These are phyloP conservation scores for Mentha longifolia DNA, from an alignment of 257 asterid genomes.

Conservation along the genomic window DNA sequence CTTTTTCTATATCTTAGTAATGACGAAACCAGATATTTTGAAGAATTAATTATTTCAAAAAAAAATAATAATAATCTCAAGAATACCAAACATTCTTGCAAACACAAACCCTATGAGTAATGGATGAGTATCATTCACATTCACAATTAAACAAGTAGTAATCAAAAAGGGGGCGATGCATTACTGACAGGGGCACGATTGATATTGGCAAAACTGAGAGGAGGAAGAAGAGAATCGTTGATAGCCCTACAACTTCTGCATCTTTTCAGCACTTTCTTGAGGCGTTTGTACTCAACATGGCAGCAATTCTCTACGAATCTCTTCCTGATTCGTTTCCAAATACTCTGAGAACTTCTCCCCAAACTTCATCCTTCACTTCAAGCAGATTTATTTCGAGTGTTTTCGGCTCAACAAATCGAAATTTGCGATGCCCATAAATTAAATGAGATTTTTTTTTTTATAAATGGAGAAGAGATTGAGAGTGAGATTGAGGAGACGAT, in stretches of 20 bases:
- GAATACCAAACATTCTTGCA: background rate
- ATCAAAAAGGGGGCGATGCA: background rate
- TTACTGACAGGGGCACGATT: constrained; percentile 63
- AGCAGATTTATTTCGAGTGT: background rate
- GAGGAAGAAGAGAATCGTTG: constrained; percentile 20
- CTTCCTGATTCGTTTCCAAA: constrained; percentile 64
- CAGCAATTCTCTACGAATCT: constrained; percentile 52
- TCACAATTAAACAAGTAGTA: background rate
- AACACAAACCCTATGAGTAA: background rate
- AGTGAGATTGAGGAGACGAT: background rate
- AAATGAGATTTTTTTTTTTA: background rate
- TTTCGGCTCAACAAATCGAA: constrained; percentile 20
- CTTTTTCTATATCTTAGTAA: background rate
- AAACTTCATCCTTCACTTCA: constrained; percentile 64
- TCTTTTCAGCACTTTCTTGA: constrained; percentile 75
- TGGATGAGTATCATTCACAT: background rate
- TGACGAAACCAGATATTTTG: background rate
- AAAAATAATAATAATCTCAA: background rate
- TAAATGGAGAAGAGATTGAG: background rate
- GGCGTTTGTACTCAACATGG: constrained; percentile 84
- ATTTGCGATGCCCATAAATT: constrained; percentile 12
- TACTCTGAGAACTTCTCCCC: constrained; percentile 79
- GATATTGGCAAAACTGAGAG: constrained; percentile 37
- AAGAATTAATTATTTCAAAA: background rate
- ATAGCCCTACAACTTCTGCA: constrained; percentile 61